A percentile compares a stretch with the other conserved stretches of the same genome.
phyloP scores from a whole-genome alignment of 495 filamentous ascomycete species.

The Tuber microsphaerosporum region DNA sequence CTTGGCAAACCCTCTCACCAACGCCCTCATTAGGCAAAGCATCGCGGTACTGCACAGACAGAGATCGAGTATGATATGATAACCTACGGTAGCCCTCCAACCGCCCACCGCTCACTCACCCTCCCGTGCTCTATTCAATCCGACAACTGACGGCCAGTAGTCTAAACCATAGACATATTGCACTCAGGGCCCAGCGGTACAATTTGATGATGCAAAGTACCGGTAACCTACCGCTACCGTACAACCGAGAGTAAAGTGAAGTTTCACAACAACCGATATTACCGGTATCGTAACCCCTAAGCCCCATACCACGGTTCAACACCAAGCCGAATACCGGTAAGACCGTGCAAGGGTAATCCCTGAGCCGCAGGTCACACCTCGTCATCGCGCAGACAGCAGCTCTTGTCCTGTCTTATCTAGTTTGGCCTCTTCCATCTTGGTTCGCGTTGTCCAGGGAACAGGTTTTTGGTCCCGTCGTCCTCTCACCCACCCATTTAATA shows the following conservation, averaged over 20 bases:
- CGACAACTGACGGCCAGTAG: not conserved
- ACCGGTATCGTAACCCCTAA: not conserved
- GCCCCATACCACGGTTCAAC: not conserved
- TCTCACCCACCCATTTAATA: not conserved
- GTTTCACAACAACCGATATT: not conserved
- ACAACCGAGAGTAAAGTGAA: not conserved
- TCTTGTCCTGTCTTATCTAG: not conserved
- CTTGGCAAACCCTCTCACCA: not conserved
- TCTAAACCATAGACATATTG: not conserved
- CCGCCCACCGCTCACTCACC: not conserved
- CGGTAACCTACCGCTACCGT: not conserved
- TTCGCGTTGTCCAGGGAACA: not conserved
- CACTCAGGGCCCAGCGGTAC: not conserved
- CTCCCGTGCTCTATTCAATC: not conserved
- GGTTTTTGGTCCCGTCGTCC: not conserved
- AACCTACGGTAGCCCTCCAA: no score
- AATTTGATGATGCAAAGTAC: not conserved
- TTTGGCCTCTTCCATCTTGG: not conserved
- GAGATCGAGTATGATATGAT: not conserved
- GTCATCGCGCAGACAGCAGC: not conserved
- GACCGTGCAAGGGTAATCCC: not conserved
- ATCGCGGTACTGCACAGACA: not conserved
- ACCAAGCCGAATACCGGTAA: not conserved
- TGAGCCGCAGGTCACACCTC: not conserved
- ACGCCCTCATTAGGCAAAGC: not conserved